Evolutionary conservation across 805 yeast species (phyloP).

Genomic region (Cyberlindnera maritima): DNA sequence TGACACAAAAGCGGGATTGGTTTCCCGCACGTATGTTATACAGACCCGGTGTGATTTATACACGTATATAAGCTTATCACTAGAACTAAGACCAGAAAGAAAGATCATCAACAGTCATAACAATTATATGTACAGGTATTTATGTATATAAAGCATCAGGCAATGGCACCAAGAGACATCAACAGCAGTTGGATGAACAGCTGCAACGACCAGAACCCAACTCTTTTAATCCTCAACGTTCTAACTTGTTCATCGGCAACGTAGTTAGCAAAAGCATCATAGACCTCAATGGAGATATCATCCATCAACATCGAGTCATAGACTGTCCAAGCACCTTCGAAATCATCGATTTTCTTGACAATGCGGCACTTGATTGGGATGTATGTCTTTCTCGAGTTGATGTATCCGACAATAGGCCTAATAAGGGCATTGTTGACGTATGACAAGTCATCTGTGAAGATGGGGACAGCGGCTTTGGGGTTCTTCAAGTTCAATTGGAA

Average conservation of each 20-base stretch:
- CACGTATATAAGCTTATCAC: too few relatives aligned
- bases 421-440: conserved; percentile 89
- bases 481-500: conserved; percentile 76
- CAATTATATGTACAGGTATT: not conserved
- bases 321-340: conserved; percentile 95
- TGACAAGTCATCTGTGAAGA: conserved; percentile 83
- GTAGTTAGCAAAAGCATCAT: conserved; percentile 84
- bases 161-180: conserved; percentile 77
- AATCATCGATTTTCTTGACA: conserved; percentile 74
- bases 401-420: conserved; percentile 93
- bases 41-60: too few relatives aligned
- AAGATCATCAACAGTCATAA: not conserved
- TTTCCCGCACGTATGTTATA: too few relatives aligned
- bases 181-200: conserved; percentile 75
- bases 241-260: conserved; percentile 85
- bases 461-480: conserved; percentile 85
- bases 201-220: conserved; percentile 92
- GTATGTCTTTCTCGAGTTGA: conserved; percentile 84
- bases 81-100: too few relatives aligned
- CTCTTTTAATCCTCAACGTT: conserved; percentile 68
- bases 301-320: conserved; percentile 91
- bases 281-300: conserved; percentile 84
- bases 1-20: too few relatives aligned
- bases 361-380: conserved; percentile 85
- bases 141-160: conserved; percentile 29